phyloP scores from a whole-genome alignment of 352 stramenopile genomes.

The Pythium grandisporangium region DNA sequence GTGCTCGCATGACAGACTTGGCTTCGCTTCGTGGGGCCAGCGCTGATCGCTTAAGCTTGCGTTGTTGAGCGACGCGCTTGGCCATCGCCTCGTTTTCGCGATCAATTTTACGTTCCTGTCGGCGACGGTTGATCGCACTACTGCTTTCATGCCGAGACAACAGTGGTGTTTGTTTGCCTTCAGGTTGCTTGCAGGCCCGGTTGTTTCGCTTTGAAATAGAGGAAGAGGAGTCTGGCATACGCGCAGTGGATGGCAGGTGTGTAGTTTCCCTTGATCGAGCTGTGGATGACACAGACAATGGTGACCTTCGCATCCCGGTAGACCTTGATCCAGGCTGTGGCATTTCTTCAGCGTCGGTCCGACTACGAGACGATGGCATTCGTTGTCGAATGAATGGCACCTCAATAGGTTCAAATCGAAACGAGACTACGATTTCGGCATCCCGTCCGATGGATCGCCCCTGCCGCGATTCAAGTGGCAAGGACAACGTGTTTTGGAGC shows the following conservation, averaged over 20 bases:
- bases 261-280: too few species aligned
- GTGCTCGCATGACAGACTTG: background rate
- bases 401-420: constrained; percentile 36
- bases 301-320: too few species aligned
- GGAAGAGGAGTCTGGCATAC: too few species aligned
- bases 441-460: constrained; percentile 11
- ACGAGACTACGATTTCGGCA: constrained; percentile 22
- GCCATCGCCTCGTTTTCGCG: constrained; percentile 47
- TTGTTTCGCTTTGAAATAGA: constrained; percentile 1
- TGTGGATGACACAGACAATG: too few species aligned
- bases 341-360: too few species aligned
- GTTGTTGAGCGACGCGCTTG: constrained; percentile 21
- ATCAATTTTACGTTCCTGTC: constrained; percentile 45
- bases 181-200: background rate
- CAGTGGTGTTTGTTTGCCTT: too few species aligned
- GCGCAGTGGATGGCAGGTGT: too few species aligned
- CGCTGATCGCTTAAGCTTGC: too few species aligned
- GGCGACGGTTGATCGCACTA: constrained; percentile 42
- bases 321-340: too few species aligned
- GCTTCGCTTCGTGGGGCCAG: background rate
- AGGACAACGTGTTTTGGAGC: background rate
- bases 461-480: constrained; percentile 22
- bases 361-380: too few species aligned
- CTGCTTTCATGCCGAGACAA: constrained; percentile 32
- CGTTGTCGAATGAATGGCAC: too few species aligned